Base-by-base conservation (phyloP, 2,329 filamentous ascomycete species). In the Cytospora leucostoma region DNA sequence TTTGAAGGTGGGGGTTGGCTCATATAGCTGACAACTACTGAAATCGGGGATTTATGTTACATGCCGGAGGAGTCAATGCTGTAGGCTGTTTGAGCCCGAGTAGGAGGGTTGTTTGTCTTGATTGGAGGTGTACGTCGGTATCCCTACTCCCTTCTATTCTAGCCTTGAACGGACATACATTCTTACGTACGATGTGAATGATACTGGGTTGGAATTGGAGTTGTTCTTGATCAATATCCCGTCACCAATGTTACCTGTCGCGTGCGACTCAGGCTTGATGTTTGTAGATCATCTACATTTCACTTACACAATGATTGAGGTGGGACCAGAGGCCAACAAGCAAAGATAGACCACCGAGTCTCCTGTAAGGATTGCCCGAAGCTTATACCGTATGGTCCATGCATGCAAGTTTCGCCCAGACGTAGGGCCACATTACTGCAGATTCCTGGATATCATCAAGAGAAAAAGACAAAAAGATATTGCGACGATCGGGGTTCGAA, bases 401-500 rank as follows among this genome's bases (percentile, higher is more conserved):
- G 15, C 10, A 8, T n/a, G 17, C n/a, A 2, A 44, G 4, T 6
- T 40, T 40, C 13, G 17, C 3, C 3, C 11, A 8, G 15, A 7
- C 40, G 19, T 6, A 19, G 8, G 1, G 3, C 3, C 17, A 44
- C 4, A 40, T 4, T 17, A 40, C 37, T 17, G 13, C 38, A n/a
- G 17, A 15, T 12, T 17, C 12, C 11, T 8, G 12, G 15, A 3
- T n/a, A 4, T 10, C 15, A 15, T 15, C 21, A 1, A 7, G 27
- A 57, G 0, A 1, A 27, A 4, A 17, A 37, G 27, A 27, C 58
- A 55, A 54, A 58, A 63, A 65, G 44, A 52, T 61, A 61, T 37
- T 71, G 68, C 68, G 60, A 62, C 60, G 64, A 62, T 65, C 63
- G 68, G 69, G 69, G 67, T 68, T 68, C 63, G 68, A 65, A 71